A percentile compares a stretch with the other conserved stretches of the same genome.
These are phyloP conservation scores for Alternaria sp. DNA, from an alignment of 2,329 filamentous ascomycete species.

Conservation along the genomic window DNA sequence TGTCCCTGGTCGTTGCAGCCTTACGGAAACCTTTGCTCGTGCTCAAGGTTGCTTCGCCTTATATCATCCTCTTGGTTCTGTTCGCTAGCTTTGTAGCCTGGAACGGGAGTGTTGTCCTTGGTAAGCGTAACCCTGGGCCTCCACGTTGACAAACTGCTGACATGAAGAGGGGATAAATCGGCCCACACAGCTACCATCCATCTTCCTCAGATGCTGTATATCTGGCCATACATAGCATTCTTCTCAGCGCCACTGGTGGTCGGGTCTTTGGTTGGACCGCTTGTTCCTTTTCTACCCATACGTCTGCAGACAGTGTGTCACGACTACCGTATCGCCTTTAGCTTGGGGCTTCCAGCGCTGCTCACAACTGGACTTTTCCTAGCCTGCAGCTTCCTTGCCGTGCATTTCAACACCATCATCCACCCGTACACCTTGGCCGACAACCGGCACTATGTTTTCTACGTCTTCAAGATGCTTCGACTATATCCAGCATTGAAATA, in stretches of 20 bases:
- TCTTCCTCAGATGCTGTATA: constrained; percentile 89
- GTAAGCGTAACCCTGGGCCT: constrained; percentile 53
- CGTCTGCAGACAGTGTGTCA: constrained; percentile 11
- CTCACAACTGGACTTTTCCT: constrained; percentile 44
- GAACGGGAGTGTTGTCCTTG: constrained; percentile 92
- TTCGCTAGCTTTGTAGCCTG: constrained; percentile 80
- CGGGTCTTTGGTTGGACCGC: constrained; percentile 56
- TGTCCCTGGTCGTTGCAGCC: constrained; percentile 69
- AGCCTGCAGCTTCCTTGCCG: constrained; percentile 53
- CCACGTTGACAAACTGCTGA: constrained; percentile 15
- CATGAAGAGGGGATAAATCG: constrained; percentile 77
- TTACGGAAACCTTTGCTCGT: constrained; percentile 52
- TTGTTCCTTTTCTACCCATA: constrained; percentile 34
- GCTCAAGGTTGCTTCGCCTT: constrained; percentile 54
- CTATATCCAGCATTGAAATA: constrained; percentile 70
- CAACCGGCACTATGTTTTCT: constrained; percentile 97
- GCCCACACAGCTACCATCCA: constrained; percentile 93
- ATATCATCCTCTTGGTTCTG: constrained; percentile 66
- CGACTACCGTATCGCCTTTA: constrained; percentile 6
- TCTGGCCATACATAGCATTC: constrained; percentile 88
- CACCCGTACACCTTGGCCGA: constrained; percentile 96
- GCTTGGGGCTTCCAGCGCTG: constrained; percentile 21
- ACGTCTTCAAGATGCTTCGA: constrained; percentile 85
- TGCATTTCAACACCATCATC: constrained; percentile 87
- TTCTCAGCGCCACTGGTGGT: constrained; percentile 83